Evolutionary conservation across 2,329 filamentous ascomycete species (phyloP).

Genomic region (Pseudocercospora musae): DNA sequence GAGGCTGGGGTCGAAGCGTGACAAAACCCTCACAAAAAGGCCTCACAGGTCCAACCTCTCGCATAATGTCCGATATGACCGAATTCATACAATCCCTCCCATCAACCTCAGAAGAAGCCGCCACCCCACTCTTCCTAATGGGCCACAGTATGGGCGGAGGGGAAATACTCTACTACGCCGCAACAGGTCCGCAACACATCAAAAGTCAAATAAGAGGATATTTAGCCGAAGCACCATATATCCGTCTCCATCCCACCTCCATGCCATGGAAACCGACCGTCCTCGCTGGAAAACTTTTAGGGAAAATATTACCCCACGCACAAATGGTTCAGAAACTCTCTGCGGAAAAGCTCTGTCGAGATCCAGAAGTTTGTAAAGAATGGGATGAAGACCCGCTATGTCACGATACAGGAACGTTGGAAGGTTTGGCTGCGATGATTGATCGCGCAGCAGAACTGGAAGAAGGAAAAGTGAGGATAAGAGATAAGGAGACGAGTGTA

Average conservation of each 20-base stretch:
- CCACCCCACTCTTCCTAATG: slow-evolving; percentile 71
- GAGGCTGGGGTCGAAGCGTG: slow-evolving; percentile 79
- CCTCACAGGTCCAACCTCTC: slow-evolving; percentile 67
- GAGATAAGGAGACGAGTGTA: slow-evolving; percentile 59
- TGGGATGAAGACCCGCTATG: slow-evolving; percentile 66
- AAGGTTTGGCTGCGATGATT: slow-evolving; percentile 72
- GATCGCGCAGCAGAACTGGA: slow-evolving; percentile 66
- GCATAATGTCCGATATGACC: slow-evolving; percentile 74
- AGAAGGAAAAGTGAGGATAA: slow-evolving; percentile 50
- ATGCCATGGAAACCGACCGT: slow-evolving; percentile 64
- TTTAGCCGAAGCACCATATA: slow-evolving; percentile 73
- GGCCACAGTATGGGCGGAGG: slow-evolving; percentile 91
- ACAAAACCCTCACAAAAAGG: slow-evolving; percentile 61
- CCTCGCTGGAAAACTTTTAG: slow-evolving; percentile 63
- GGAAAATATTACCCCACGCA: slow-evolving; percentile 62
- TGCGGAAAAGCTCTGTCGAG: slow-evolving; percentile 62
- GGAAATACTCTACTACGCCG: slow-evolving; percentile 63
- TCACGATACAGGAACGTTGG: slow-evolving; percentile 83
- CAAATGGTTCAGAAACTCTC: slow-evolving; percentile 67
- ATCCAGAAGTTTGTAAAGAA: slow-evolving; percentile 59
- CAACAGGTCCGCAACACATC: slow-evolving; percentile 48
- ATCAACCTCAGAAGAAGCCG: slow-evolving; percentile 8
- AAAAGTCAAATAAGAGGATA: slow-evolving; percentile 65
- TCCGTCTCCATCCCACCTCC: slow-evolving; percentile 65
- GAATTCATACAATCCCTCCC: slow-evolving; percentile 59